phyloP scores from a whole-genome alignment of 306 rosid species.

The Vigna angularis region DNA sequence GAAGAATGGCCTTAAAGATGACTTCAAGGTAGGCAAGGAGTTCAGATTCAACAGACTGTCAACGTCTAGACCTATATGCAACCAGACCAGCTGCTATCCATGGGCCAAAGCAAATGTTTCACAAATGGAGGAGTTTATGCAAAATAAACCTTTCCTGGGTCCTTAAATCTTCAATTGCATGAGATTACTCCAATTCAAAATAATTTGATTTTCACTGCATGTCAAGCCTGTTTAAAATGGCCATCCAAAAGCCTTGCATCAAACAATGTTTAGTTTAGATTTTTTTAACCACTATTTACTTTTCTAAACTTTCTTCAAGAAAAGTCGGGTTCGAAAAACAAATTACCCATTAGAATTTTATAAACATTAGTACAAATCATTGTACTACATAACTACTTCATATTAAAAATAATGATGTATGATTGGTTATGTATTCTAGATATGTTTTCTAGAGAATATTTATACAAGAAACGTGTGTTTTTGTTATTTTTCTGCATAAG shows the following conservation, averaged over 20 bases:
- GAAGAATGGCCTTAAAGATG: background rate
- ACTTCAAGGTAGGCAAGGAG: background rate
- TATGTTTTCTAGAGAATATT: slow-evolving; percentile 2
- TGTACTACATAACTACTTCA: background rate
- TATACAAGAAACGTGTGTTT: background rate
- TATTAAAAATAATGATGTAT: background rate
- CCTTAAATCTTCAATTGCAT: slow-evolving; percentile 8
- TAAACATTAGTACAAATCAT: background rate
- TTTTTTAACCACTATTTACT: background rate
- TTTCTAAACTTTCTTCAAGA: background rate
- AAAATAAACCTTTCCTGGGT: background rate
- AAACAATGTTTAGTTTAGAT: background rate
- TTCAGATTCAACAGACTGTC: background rate
- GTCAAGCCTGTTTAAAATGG: background rate
- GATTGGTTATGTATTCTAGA: background rate
- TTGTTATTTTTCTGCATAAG: background rate
- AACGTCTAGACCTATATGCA: background rate
- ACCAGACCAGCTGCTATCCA: background rate
- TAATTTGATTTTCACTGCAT: background rate
- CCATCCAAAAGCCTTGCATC: too few relatives aligned
- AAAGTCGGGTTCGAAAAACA: background rate
- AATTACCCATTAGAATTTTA: background rate
- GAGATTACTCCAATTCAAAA: background rate
- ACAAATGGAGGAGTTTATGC: background rate
- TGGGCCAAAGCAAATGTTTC: background rate